phyloP scores from a whole-genome alignment of 2,329 filamentous ascomycete genomes.

The Colletotrichum phormii region DNA sequence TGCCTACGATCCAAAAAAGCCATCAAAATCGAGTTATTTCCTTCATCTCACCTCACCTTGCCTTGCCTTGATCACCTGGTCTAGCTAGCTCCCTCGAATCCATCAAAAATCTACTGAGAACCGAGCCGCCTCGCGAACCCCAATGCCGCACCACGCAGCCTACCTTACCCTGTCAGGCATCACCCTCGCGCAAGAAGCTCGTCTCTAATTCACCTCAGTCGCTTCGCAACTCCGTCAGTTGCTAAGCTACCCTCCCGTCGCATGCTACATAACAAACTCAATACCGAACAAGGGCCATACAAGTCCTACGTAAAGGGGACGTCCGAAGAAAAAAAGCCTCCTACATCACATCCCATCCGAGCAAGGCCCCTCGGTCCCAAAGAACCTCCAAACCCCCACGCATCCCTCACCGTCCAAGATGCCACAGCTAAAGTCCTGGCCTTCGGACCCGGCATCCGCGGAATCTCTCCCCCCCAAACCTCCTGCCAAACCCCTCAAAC shows the following conservation, averaged over 20 bases:
- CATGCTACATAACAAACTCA: too few species aligned
- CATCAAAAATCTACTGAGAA: not conserved
- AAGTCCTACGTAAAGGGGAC: not conserved
- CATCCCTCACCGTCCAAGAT: not conserved
- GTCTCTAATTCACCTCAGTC: not conserved
- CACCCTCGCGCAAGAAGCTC: too few species aligned
- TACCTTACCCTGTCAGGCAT: too few species aligned
- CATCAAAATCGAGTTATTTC: not conserved
- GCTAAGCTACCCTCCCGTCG: not conserved
- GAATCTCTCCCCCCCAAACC: not conserved
- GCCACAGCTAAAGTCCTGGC: not conserved
- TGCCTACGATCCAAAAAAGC: conserved; percentile 10
- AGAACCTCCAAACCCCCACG: not conserved
- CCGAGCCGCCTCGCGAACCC: not conserved
- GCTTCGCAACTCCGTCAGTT: not conserved
- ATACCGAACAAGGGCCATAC: too few species aligned
- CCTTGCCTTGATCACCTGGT: too few species aligned
- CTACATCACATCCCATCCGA: conserved; percentile 14
- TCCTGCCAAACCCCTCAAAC: not conserved
- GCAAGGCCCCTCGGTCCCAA: not conserved
- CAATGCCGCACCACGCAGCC: not conserved
- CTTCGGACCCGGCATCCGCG: not conserved
- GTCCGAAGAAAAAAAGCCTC: not conserved
- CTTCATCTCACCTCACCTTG: not conserved
- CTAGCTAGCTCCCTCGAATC: not conserved